These are phyloP conservation scores for Pichia gijzeniarum DNA, from an alignment of 805 yeast genomes.

Conservation along the genomic window DNA sequence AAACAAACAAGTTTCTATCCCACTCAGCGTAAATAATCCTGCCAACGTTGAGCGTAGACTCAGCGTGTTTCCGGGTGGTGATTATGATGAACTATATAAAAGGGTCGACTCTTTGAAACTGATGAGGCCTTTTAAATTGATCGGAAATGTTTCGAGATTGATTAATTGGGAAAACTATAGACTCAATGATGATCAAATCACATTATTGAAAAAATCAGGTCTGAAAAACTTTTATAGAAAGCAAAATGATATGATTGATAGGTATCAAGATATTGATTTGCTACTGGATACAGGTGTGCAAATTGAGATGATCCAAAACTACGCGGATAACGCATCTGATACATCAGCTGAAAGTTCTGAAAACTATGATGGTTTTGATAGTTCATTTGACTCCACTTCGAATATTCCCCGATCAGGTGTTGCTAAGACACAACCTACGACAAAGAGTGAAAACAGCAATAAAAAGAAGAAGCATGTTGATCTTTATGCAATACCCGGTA, in stretches of 20 bases:
- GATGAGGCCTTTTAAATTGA: slow-evolving; percentile 41
- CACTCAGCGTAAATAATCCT: slow-evolving; percentile 20
- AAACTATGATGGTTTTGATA: slow-evolving; percentile 4
- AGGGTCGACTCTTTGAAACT: slow-evolving; percentile 32
- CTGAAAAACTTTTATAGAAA: slow-evolving; percentile 41
- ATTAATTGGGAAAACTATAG: slow-evolving; percentile 34
- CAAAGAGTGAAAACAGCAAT: neutral
- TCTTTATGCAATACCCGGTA: slow-evolving; percentile 42
- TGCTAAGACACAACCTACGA: neutral
- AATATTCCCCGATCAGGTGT: too few species aligned
- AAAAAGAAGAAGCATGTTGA: neutral
- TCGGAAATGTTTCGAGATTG: slow-evolving; percentile 36
- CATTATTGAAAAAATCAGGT: slow-evolving; percentile 21
- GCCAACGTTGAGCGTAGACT: slow-evolving; percentile 18
- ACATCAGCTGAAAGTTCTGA: neutral
- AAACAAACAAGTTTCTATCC: neutral
- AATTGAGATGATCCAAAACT: slow-evolving; percentile 54
- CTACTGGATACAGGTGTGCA: slow-evolving; percentile 68
- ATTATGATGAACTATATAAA: slow-evolving; percentile 15
- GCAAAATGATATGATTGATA: slow-evolving; percentile 56
- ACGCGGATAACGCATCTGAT: slow-evolving; percentile 33
- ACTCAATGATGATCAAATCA: slow-evolving; percentile 21
- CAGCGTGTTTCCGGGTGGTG: slow-evolving; percentile 18
- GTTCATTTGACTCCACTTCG: too few species aligned
- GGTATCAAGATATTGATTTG: slow-evolving; percentile 54